Evolutionary conservation across 345 rosid species (phyloP), one percentile per base, ranked within the genome.

Genomic region (Sisymbrium altissimum): DNA sequence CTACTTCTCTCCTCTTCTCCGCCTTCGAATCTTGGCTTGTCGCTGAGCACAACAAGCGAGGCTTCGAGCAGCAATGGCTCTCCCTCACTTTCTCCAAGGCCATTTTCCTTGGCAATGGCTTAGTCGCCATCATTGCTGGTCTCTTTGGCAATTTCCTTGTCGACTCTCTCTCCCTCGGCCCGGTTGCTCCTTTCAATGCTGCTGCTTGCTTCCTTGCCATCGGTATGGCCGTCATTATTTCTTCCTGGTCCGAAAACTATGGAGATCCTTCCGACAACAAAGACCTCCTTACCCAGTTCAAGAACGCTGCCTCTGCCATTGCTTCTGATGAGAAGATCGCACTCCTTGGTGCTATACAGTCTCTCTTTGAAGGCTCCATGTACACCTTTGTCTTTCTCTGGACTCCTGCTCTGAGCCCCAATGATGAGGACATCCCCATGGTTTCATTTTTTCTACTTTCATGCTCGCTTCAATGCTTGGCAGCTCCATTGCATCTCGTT

Each of bases 321-420:
- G 89, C 89, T 46, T 79, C 90, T 64, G 92, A 93, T 89, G 98
- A 93, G 73, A 93, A 89, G 77, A 89, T 93, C 55, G 94, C 95
- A 3, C 75, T 93, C 85, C 83, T 91, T 75, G 98, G 98, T 29
- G 98, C 94, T 27, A 93, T 91, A 23, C 96, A 91, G 79, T 93
- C 98, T 55, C 86, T 93, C n/a, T 93, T 93, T 79, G 97, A 93
- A 86, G 98, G 98, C 58, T 91, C 97, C 46, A 93, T 93, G 98
- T 93, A 91, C 79, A 89, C 98, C 67, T 93, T 93, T 66, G 98
- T 93, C 49, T 91, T 91, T 84, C 93, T 93, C 30, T 93, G 98
- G 98, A 93, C 98, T 64, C 97, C 95, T 66, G 95, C 97, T 64
- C 75, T 93, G 75, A 91, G 98, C 81, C 97, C 98, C 9, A 91